Evolutionary conservation across 805 yeast species (phyloP), one percentile per base, ranked within the genome.

Genomic region (Limtongia smithiae): DNA sequence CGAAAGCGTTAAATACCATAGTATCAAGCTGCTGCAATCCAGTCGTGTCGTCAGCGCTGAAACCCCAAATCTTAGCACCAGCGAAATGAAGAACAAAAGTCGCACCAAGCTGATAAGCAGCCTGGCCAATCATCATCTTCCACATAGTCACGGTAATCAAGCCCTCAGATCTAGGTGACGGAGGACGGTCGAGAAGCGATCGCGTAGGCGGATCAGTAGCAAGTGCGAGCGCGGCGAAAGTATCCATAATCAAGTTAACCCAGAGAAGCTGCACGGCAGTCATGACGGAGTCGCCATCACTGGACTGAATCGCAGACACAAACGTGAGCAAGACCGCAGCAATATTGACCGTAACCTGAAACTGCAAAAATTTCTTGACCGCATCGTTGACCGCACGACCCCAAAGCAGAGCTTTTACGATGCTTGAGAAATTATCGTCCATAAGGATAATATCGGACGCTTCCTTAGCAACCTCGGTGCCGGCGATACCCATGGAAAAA

Each of bases 241-340:
- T 93, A 68, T 93, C 98, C 98, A 93, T 93, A 62, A 93, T 93
- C 67, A 93, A 75, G 68, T 93, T 93, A 43, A 93, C 97, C 98
- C 98, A 93, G 55, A 93, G 74, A 59, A 93, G 78, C 71, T 93
- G 98, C 39, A 93, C 98, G 0, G 98, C 98, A 25, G 97, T 91
- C 62, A 93, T 74, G 8, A 93, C 98, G 4, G 97, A 86, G 35
- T 77, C 69, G 58, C 90, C 91, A 41, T 81, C 83, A 24, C 79
- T 68, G 4, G 89, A 81, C 1, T 90, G 87, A 45, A 91, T 94
- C 11, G 98, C 94, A 37, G 96, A 84, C 17, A 93, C 85, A 71
- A 93, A 93, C 0, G 98, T 91, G 54, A 93, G 76, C 2, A 85
- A 75, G 55, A 91, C 96, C n/a, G 99, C 99, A 25, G 98, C 91